A percentile compares a stretch with the other conserved stretches of the same genome.
phyloP scores from a whole-genome alignment of 805 yeast species.

The Cephaloascus fragrans region DNA sequence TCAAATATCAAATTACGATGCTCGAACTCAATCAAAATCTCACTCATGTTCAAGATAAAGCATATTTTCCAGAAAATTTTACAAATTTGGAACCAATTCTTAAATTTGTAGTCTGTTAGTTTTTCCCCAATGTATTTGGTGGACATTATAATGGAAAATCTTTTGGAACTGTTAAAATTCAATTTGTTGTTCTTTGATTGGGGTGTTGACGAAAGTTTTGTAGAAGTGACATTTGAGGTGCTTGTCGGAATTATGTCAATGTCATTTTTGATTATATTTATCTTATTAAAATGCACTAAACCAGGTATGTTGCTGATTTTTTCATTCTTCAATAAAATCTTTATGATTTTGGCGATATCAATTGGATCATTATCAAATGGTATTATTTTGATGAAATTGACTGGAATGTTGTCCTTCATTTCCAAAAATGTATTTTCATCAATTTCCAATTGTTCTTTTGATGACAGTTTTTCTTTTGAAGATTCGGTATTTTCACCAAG shows the following conservation, averaged over 20 bases:
- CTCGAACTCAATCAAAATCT: neutral
- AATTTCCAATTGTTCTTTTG: neutral
- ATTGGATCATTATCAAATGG: neutral
- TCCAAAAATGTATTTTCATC: neutral
- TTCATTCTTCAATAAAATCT: neutral
- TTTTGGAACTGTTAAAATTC: no score
- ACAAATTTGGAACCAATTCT: conserved; percentile 47
- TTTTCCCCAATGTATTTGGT: conserved; percentile 25
- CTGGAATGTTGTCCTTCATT: neutral
- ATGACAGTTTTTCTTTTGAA: neutral
- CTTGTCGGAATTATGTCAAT: no score
- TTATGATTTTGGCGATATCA: neutral
- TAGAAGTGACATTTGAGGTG: no score
- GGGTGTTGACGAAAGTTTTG: no score
- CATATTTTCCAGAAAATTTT: neutral
- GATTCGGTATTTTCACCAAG: neutral
- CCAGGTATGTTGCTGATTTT: neutral
- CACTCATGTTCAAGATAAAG: neutral
- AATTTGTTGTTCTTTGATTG: neutral
- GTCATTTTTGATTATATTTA: neutral
- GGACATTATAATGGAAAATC: neutral
- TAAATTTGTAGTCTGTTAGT: conserved; percentile 85
- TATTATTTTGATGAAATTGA: neutral
- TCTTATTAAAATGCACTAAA: neutral
- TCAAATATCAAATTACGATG: neutral